Evolutionary conservation across 495 filamentous ascomycete genomes (phyloP), one percentile per base, ranked within the genome.

Genomic region (Penicillium antarcticum): DNA sequence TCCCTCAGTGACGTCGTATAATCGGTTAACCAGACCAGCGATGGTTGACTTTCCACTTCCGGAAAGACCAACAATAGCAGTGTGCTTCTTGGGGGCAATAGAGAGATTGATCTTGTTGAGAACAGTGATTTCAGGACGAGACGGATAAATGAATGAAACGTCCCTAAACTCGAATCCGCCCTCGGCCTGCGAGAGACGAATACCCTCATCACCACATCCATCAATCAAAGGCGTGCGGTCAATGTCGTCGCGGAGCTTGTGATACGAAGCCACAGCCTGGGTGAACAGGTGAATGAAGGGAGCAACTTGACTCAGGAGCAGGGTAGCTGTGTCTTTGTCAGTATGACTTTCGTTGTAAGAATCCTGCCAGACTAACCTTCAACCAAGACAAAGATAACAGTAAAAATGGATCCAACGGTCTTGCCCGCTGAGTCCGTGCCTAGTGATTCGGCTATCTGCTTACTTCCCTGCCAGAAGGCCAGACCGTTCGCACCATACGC

Each of bases 11-110:
- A 70, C 67, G 58, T 79, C 74, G 48, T 77, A 77, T 40, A 85
- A 62, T 10, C 84, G 68, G 16, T 75, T 73, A 2, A 84, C 54
- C 9, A 87, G 61, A 8, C 76, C 75, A 0, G 78, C 78, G 24
- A 88, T 72, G 6, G 86, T 89, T 3, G 83, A 86, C 56, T 90
- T 90, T n/a, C 86, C 87, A 51, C 80, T 82, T 17, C 87, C 86
- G 12, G 85, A 87, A 10, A 83, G 67, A 13, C 87, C 87, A 6
- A 89, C 83, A 35, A 90, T 76, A 1, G 84, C 86, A 1, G 86
- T 85, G 32, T 76, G 71, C 52, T 83, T 80, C 35, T 77, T 78
- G 2, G 79, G 72, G 8, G 78, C 75, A 12, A 88, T 74, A 0
- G 60, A 67, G 6, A 87, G 51, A 37, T 66, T 73, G 18, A 87